Base-by-base conservation (phyloP, 139 green algal species). In the Ettlia oleoabundans region DNA sequence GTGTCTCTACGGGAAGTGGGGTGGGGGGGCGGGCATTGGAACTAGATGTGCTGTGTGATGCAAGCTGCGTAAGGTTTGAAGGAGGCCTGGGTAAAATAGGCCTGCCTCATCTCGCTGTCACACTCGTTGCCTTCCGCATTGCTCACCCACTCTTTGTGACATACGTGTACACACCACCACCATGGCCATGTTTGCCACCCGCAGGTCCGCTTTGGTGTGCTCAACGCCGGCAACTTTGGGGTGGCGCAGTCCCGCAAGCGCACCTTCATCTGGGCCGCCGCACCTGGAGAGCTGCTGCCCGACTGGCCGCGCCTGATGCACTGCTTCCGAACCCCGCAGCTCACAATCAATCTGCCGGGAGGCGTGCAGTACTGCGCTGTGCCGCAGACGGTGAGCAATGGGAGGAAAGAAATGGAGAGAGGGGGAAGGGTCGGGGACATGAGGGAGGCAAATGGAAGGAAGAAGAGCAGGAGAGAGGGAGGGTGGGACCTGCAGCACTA, bases 211-310 rank as follows among this genome's bases (percentile, higher is more conserved):
- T 99, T 99, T 83, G 96, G 96, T 18, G 93, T 99, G 67, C 88
- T 99, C 3, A 98, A 99, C 76, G 96, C 96, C 1, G 96, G 95
- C 78, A 96, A 98, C 90, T 98, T 93, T 86, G 96, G 96, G 28
- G 94, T 98, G 58, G 91, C 95, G 5, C 96, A 99, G 86, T 96
- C 92, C 3, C 92, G 96, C 83, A 99, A 98, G 89, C 89, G 96
- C 67, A 96, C 95, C 74, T 98, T 99, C 92, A 98, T 99, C 89
- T 98, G 93, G 93, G 96, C 91, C 0, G 95, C 93, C 4, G 92
- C 92, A 22, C 95, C 94, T 1, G 87, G 84, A 21, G 93, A 98
- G 87, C 40, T 67, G 8, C 91, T 99, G 80, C 96, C 96, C 22
- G 87, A 93, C 42, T 99, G 96, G 96, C 96, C 96, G 4, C 78